Evolutionary conservation across 1,139 yeast species (phyloP), one percentile per base, ranked within the genome.

Genomic region (Blastobotrys buckinghamii): DNA sequence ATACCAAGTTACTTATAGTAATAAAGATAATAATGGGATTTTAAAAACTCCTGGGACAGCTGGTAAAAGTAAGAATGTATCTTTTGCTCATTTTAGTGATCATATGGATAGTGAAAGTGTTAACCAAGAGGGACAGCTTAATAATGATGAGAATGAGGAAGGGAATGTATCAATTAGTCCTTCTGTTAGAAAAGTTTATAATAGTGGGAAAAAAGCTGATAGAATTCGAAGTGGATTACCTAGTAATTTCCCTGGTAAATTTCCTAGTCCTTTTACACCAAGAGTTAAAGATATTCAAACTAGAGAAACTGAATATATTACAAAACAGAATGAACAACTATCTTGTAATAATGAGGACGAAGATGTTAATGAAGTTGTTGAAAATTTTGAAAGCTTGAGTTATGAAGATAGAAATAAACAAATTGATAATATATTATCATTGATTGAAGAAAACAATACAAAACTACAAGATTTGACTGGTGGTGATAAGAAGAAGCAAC

Each of bases 201-300:
- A 42, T 30, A 29, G n/a, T 10, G 32, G 32, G 12, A 29, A 29
- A 29, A 45, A 46, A 36, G 30, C 42, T 8, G 56, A 50, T 17
- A 39, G 57, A 17, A 45, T 54, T 7, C 48, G 54, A 33, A 51
- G 59, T 9, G 59, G 60, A n/a, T 50, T 58, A 32, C 60, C 59
- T 0, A 44, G 48, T 8, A 52, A 55, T 38, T 57, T 55, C 41
- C 62, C 61, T 8, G 62, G 61, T 41, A 59, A 55, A 43, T 59
- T 59, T 40, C 62, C 61, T 2, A 57, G 58, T 37, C 61, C 61
- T 2, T 54, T 51, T 49, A 54, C 59, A 0, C 58, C 60, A 12
- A 54, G 48, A 45, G 50, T 53, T 13, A 19, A 37, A 12, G 47
- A 44, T 13, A n/a, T 29, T 13, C 22, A 22, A 13, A 34, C 40